phyloP scores from a whole-genome alignment of 345 rosid genomes.

The Trapa bicornis region DNA sequence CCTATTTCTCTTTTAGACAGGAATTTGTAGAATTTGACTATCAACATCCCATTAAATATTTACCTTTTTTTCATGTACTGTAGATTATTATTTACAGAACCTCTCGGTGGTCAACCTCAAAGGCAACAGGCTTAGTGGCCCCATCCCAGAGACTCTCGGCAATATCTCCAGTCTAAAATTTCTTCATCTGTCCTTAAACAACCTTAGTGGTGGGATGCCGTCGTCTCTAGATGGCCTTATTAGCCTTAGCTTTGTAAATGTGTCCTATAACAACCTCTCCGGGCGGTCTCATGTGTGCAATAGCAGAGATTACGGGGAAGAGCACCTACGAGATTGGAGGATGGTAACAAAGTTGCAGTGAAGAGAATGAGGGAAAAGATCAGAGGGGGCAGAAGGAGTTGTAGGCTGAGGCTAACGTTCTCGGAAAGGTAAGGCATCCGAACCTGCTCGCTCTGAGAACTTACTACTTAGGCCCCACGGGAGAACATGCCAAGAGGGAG shows the following conservation, averaged over 20 bases:
- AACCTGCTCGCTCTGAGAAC: slow-evolving; percentile 76
- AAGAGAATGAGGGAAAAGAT: slow-evolving; percentile 82
- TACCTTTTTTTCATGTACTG: no score
- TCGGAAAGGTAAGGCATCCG: slow-evolving; percentile 65
- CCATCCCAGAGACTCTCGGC: slow-evolving; percentile 41
- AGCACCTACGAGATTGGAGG: slow-evolving; percentile 77
- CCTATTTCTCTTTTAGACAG: background rate
- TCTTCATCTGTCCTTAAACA: slow-evolving; percentile 58
- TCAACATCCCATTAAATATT: no score
- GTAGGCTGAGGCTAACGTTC: slow-evolving; percentile 53
- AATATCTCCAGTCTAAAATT: slow-evolving; percentile 40
- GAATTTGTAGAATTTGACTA: background rate
- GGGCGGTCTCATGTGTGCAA: slow-evolving; percentile 92
- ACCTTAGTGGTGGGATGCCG: slow-evolving; percentile 62
- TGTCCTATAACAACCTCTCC: slow-evolving; percentile 74
- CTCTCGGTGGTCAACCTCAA: slow-evolving; percentile 37
- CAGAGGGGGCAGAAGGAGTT: slow-evolving; percentile 77
- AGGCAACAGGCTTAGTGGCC: slow-evolving; percentile 22
- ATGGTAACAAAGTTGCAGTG: slow-evolving; percentile 77
- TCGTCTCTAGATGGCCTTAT: slow-evolving; percentile 37
- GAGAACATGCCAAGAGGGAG: slow-evolving; percentile 88
- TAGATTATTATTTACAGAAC: slow-evolving; percentile 20
- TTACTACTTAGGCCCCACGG: slow-evolving; percentile 88
- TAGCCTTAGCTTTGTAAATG: slow-evolving; percentile 63
- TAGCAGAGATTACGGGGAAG: slow-evolving; percentile 98